Conservation (phyloP, 768 basidiomycete genomes). For the Boletus bicolor region DNA sequence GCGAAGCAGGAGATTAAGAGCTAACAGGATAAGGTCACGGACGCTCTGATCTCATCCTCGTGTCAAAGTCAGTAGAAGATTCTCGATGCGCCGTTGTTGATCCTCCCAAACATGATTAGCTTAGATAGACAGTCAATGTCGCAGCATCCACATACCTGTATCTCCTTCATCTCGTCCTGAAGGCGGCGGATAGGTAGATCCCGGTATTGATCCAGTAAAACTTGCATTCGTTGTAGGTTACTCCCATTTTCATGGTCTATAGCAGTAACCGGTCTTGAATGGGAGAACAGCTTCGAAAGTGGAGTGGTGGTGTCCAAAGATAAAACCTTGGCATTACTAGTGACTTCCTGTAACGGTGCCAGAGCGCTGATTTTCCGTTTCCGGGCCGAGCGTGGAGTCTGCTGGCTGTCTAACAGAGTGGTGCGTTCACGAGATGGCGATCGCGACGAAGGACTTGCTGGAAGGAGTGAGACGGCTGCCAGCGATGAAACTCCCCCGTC, state of each 20-base stretch:
- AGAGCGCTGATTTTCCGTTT: conserved; percentile 29
- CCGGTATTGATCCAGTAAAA: conserved; percentile 58
- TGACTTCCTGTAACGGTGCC: conserved; percentile 26
- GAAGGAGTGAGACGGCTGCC: conserved; percentile 4
- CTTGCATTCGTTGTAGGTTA: conserved; percentile 54
- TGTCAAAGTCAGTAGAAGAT: conserved; percentile 64
- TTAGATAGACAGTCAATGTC: neutral
- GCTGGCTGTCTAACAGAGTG: conserved; percentile 10
- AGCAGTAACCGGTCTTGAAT: conserved; percentile 18
- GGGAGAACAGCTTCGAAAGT: conserved; percentile 27
- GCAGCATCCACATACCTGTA: conserved; percentile 50
- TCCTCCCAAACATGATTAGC: conserved; percentile 40
- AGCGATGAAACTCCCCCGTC: conserved; percentile 11
- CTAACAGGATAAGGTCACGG: neutral
- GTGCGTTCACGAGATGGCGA: conserved; percentile 1
- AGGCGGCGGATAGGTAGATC: conserved; percentile 62
- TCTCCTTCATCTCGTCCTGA: conserved; percentile 79
- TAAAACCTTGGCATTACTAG: conserved; percentile 30
- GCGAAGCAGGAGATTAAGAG: neutral
- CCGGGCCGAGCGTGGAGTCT: conserved; percentile 7
- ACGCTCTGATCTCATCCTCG: conserved; percentile 34
- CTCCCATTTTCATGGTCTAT: conserved; percentile 37
- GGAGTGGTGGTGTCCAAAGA: conserved; percentile 29
- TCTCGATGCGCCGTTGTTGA: conserved; percentile 77
- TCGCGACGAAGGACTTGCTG: conserved; percentile 10